phyloP scores from a whole-genome alignment of 2,329 filamentous ascomycete genomes.

The Fusarium oxysporum region DNA sequence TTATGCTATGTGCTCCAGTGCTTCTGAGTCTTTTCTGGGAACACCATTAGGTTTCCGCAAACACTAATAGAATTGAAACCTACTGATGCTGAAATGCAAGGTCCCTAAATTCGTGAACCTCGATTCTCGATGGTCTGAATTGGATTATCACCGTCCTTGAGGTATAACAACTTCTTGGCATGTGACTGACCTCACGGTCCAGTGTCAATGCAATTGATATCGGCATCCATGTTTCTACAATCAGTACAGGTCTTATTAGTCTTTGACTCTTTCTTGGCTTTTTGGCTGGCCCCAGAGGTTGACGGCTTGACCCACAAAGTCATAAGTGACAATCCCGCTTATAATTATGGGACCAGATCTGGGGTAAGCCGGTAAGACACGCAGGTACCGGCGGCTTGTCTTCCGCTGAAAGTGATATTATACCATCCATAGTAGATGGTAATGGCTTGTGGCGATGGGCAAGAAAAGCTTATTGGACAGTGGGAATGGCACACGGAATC shows the following conservation, averaged over 20 bases:
- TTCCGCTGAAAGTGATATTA: conserved; percentile 11
- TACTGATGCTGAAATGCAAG: neutral
- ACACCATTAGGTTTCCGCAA: neutral
- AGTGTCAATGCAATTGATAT: conserved; percentile 28
- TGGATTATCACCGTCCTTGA: neutral
- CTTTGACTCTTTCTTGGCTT: neutral
- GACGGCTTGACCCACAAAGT: neutral
- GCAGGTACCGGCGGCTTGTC: conserved; percentile 27
- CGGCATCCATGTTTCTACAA: conserved; percentile 12
- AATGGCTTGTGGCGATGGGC: neutral
- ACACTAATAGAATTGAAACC: neutral
- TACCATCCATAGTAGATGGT: neutral
- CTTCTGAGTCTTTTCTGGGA: neutral
- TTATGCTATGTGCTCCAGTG: neutral
- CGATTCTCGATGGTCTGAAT: neutral
- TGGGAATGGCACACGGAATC: neutral
- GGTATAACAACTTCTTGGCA: neutral
- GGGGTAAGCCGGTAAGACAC: conserved; percentile 36
- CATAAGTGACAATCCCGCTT: conserved; percentile 2
- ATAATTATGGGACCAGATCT: conserved; percentile 31
- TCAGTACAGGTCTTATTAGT: conserved; percentile 10
- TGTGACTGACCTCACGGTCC: neutral
- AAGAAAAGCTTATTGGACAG: neutral
- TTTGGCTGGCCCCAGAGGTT: conserved; percentile 8
- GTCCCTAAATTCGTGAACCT: neutral